Evolutionary conservation across 306 rosid genomes (phyloP), one percentile per base, ranked within the genome.

Genomic region (Fragaria iinumae): DNA sequence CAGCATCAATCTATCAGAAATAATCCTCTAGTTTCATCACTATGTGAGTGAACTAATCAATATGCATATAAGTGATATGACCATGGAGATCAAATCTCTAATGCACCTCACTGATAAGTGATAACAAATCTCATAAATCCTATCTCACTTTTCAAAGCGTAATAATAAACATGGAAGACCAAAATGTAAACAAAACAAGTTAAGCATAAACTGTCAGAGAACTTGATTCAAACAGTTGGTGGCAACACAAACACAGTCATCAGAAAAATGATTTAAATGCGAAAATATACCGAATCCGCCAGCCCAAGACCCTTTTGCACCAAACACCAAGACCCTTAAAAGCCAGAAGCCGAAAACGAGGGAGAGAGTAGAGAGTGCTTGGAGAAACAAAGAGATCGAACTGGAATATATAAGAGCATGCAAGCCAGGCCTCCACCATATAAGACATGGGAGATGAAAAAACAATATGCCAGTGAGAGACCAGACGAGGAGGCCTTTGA

Each of bases 381-480:
- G 68, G n/a, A 56, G 64, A 57, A 39, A 41, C 41, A 6, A 16
- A 45, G 64, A 73, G 41, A 73, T 38, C 41, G 43, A 23, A 3
- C 8, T 14, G 55, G 39, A 1, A 25, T 57, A 41, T 57, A 57
- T 73, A 41, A 57, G 1, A 12, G 55, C 27, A 73, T 56, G 77
- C 25, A 73, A 13, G 25, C 7, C 56, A 44, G 5, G 74, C 27
- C 7, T 29, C 60, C 74, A 52, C 75, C 64, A 11, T 32, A 71
- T 32, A 34, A 34, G 55, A 73, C 68, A 23, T 5, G 45, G 34
- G 18, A 64, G 23, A 55, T 12, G 50, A 23, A 6, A 34, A 34
- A 38, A 53, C 4, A 18, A 72, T n/a, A 8, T 38, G 76, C 67
- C 76, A 72, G 66, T 38, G 74, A 70, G 5, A 49, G 60, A 18